A percentile compares a stretch with the other conserved stretches of the same genome.
Conservation (phyloP, 2,329 filamentous ascomycete species). For the Lasiodiplodia citricola region DNA sequence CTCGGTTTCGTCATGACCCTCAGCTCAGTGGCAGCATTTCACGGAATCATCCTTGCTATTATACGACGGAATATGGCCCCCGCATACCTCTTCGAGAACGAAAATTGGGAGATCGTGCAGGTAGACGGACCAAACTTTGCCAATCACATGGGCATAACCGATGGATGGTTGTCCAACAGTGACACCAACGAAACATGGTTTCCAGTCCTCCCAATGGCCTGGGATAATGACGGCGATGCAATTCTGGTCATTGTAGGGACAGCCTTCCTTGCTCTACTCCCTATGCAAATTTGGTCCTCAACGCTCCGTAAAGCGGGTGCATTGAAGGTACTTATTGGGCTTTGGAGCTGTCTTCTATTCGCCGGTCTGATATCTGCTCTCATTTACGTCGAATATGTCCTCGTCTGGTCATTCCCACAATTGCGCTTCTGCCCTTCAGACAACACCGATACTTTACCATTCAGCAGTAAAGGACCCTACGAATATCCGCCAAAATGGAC, state of each 20-base stretch:
- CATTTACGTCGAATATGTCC: neutral
- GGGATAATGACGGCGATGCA: neutral
- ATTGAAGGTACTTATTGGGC: neutral
- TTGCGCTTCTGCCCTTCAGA: neutral
- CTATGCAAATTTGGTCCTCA: neutral
- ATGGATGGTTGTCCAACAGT: neutral
- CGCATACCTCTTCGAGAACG: neutral
- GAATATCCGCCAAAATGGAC: neutral
- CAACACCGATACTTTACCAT: neutral
- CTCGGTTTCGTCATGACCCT: neutral
- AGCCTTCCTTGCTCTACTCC: neutral
- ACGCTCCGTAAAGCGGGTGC: neutral
- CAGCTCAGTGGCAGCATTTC: neutral
- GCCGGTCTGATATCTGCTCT: neutral
- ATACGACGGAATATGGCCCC: neutral
- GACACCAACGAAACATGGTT: neutral
- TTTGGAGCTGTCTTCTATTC: neutral
- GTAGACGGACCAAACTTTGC: neutral
- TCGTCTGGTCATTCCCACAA: neutral
- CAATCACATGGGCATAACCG: neutral
- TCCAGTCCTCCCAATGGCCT: neutral
- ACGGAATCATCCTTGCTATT: neutral
- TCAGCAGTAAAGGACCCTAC: neutral
- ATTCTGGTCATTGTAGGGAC: neutral
- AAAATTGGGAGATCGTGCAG: neutral